Conservation (phyloP, 2,329 filamentous ascomycete species). For the Colletotrichum lindemuthianum region DNA sequence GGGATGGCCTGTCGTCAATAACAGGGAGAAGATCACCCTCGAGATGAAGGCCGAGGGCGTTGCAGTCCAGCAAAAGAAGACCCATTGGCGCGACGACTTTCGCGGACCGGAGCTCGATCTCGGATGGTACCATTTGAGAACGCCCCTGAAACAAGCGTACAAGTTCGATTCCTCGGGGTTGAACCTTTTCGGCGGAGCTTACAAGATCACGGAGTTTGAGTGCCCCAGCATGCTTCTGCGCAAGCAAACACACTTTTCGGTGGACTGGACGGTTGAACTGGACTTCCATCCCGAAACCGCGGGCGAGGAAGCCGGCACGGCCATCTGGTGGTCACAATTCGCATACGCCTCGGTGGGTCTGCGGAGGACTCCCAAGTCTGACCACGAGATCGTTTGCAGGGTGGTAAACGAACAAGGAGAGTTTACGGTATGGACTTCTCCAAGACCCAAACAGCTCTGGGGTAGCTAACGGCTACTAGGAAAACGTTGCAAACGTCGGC, state of each 20-base stretch:
- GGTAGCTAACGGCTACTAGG: not conserved
- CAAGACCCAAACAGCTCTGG: not conserved
- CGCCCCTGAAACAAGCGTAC: not conserved
- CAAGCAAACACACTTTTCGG: not conserved
- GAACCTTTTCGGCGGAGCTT: not conserved
- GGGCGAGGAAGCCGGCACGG: not conserved
- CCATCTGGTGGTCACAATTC: slow-evolving; percentile 4
- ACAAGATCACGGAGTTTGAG: not conserved
- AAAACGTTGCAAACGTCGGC: not conserved
- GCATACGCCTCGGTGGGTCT: not conserved
- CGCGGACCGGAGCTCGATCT: not conserved
- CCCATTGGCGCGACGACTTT: not conserved
- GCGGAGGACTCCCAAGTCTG: not conserved
- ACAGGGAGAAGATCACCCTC: not conserved
- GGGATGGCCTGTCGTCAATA: slow-evolving; percentile 12
- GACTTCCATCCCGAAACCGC: not conserved
- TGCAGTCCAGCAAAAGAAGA: not conserved
- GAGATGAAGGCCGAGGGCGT: not conserved
- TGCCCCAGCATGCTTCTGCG: not conserved
- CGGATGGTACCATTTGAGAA: not conserved
- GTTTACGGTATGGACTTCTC: not conserved
- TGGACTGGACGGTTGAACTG: slow-evolving; percentile 1
- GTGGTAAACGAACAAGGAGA: not conserved
- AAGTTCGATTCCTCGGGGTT: not conserved
- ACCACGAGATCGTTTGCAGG: not conserved